A percentile compares a stretch with the other conserved stretches of the same genome.
Evolutionary conservation across 2,329 filamentous ascomycete genomes (phyloP).

Genomic region (Paraconiothyrium brasiliense): DNA sequence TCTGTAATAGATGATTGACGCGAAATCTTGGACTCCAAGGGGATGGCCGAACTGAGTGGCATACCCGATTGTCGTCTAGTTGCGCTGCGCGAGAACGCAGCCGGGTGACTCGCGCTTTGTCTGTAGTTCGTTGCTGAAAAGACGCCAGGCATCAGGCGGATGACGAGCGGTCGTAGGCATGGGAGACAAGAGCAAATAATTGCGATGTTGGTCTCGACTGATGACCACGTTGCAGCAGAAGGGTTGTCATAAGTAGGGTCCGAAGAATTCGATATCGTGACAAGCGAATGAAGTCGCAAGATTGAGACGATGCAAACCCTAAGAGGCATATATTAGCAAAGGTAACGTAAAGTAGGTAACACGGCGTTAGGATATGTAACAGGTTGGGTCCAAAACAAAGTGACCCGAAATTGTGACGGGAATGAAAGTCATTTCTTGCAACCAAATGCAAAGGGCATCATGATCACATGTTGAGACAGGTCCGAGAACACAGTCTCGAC

Average conservation of each 20-base stretch:
- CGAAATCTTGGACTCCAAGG: neutral
- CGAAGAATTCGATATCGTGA: conserved; percentile 39
- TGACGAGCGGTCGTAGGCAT: conserved; percentile 38
- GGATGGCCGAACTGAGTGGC: neutral
- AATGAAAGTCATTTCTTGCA: too few relatives aligned
- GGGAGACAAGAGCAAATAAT: conserved; percentile 48
- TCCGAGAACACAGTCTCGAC: too few relatives aligned
- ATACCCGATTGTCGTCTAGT: neutral
- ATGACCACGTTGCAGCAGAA: conserved; percentile 43
- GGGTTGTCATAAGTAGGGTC: conserved; percentile 47
- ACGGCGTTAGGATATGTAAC: too few relatives aligned
- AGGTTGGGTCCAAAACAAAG: too few relatives aligned
- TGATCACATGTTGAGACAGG: too few relatives aligned
- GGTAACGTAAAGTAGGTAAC: neutral
- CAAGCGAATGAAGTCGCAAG: conserved; percentile 46
- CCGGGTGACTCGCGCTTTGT: neutral
- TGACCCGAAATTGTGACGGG: too few relatives aligned
- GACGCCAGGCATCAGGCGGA: conserved; percentile 32
- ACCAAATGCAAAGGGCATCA: too few relatives aligned
- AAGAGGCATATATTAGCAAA: neutral
- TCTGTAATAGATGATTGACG: neutral
- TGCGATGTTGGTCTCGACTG: conserved; percentile 43
- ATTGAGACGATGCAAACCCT: conserved; percentile 49
- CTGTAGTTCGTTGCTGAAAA: conserved; percentile 28
- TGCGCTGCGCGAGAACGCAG: neutral